Conservation (phyloP, 2,329 filamentous ascomycete species). For the Chaetomium strumarium region DNA sequence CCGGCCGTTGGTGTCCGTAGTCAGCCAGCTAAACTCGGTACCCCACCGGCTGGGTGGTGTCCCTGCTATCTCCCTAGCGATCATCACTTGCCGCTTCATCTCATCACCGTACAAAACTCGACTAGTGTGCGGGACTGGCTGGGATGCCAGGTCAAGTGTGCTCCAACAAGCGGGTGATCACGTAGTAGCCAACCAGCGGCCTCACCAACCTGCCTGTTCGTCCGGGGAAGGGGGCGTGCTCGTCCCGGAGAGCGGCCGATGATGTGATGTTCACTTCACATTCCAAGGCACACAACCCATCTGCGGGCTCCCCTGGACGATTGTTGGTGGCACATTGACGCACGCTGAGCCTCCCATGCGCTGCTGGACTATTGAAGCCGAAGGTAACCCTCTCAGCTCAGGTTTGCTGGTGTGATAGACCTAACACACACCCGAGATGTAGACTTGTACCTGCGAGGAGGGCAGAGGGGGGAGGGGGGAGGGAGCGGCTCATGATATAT, state of each 20-base stretch:
- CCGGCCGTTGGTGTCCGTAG: no score
- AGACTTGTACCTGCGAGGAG: no score
- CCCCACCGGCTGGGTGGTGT: neutral
- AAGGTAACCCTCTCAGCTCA: neutral
- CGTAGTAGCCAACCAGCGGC: neutral
- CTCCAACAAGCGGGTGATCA: neutral
- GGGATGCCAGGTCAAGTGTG: neutral
- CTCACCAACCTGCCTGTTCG: neutral
- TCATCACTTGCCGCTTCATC: neutral
- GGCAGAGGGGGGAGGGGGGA: no score
- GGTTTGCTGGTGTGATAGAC: neutral
- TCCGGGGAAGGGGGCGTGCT: neutral
- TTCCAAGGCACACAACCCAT: slow-evolving; percentile 2
- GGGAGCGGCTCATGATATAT: neutral
- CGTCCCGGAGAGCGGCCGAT: neutral
- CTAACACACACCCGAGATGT: no score
- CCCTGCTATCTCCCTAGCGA: neutral
- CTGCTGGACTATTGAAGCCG: neutral
- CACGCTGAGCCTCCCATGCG: neutral
- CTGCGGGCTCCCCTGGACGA: neutral
- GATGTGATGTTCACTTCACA: neutral
- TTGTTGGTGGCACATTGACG: neutral
- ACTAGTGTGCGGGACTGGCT: neutral
- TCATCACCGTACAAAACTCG: neutral
- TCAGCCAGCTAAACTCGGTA: neutral